phyloP scores from a whole-genome alignment of 73 alveolate species.

The Paramecium sonneborni region DNA sequence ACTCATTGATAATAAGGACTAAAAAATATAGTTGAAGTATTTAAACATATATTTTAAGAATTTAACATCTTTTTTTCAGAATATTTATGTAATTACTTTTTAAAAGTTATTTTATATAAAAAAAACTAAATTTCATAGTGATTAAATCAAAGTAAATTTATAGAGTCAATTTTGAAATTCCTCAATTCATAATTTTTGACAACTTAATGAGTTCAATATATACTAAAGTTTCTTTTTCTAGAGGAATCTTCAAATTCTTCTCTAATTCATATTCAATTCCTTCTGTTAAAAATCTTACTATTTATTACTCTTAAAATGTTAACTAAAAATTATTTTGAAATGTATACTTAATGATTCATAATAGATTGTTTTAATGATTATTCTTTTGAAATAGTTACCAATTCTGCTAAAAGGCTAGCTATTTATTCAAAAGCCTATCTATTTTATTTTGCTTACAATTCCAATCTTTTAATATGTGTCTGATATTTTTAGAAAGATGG shows the following conservation, averaged over 20 bases:
- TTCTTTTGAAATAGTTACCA: neutral
- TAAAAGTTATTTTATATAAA: neutral
- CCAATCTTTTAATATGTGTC: neutral
- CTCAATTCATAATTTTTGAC: neutral
- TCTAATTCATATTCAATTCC: neutral
- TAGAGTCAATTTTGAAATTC: neutral
- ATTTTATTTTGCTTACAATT: neutral
- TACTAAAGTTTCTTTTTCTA: neutral
- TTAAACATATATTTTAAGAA: too few species aligned
- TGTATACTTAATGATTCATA: neutral
- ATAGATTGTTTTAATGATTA: neutral
- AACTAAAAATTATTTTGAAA: neutral
- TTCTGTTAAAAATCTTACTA: neutral
- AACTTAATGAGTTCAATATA: neutral
- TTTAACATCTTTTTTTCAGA: too few species aligned
- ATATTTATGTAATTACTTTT: neutral
- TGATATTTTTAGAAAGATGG: conserved; percentile 25
- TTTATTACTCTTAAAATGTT: neutral
- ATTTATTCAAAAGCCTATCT: neutral
- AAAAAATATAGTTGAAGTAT: too few species aligned
- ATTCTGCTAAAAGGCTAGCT: neutral
- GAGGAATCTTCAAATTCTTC: neutral
- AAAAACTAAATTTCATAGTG: neutral
- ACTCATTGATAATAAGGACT: too few species aligned
- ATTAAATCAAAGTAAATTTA: neutral